Evolutionary conservation across 345 rosid species (phyloP).

Genomic region (Bruguiera gymnorhiza): DNA sequence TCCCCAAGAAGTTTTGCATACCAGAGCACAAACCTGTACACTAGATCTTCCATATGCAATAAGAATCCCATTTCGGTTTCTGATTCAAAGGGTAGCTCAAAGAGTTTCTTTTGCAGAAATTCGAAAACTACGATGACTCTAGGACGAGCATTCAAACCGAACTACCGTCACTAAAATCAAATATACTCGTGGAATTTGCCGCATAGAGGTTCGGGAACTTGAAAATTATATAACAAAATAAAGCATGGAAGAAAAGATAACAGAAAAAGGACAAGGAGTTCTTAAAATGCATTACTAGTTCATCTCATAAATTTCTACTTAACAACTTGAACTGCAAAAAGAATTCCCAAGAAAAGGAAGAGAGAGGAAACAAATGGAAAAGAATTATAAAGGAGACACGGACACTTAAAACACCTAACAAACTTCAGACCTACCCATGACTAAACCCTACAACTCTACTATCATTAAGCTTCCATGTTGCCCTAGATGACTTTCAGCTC

Average conservation of each 20-base stretch:
- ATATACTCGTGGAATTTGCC: background rate
- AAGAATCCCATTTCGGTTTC: no score
- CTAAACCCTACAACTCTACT: slow-evolving; percentile 38
- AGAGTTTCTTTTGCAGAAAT: no score
- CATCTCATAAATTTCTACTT: slow-evolving; percentile 31
- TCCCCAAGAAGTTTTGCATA: no score
- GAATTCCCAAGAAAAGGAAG: slow-evolving; percentile 35
- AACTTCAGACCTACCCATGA: slow-evolving; percentile 28
- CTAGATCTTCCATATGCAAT: no score
- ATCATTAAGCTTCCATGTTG: slow-evolving; percentile 27
- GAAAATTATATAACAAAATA: background rate
- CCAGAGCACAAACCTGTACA: no score
- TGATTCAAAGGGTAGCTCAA: no score
- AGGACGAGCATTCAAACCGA: no score
- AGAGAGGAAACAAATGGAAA: slow-evolving; percentile 13
- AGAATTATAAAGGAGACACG: slow-evolving; percentile 24
- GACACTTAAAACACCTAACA: slow-evolving; percentile 25
- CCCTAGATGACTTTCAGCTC: slow-evolving; percentile 19
- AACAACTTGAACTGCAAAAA: slow-evolving; percentile 63
- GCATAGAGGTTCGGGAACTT: no score
- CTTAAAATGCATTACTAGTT: slow-evolving; percentile 36
- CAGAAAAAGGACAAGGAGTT: slow-evolving; percentile 10
- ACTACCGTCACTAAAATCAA: no score
- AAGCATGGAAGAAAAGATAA: background rate
- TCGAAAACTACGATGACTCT: no score